A percentile compares a stretch with the other conserved stretches of the same genome.
Conservation (phyloP, 371 early-diverging fungal genomes). For the Mortierella sp. region DNA sequence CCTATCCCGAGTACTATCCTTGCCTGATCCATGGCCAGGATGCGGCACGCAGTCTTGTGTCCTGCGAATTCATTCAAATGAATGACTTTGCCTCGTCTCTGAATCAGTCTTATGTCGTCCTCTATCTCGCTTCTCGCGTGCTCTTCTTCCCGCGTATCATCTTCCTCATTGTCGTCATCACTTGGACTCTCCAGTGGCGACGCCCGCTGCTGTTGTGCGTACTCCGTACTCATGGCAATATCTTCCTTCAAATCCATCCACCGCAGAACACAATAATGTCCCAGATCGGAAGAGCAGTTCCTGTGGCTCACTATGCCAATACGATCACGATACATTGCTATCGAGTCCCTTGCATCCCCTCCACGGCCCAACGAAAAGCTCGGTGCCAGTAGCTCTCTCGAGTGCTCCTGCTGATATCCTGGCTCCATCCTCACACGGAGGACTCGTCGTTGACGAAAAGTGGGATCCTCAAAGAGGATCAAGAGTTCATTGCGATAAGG, state of each 20-base stretch:
- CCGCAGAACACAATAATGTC: conserved; percentile 36
- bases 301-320: conserved; percentile 42
- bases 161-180: conserved; percentile 6
- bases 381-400: conserved; percentile 8
- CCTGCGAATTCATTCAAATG: conserved; percentile 25
- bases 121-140: neutral
- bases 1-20: conserved; percentile 46
- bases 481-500: conserved; percentile 26
- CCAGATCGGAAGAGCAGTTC: conserved; percentile 26
- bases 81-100: conserved; percentile 18
- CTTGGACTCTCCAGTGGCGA: conserved; percentile 6
- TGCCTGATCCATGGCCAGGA: conserved; percentile 49
- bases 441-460: conserved; percentile 26
- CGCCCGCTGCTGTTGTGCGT: neutral
- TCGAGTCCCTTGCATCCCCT: conserved; percentile 42
- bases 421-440: conserved; percentile 17
- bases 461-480: conserved; percentile 37
- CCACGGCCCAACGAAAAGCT: conserved; percentile 36
- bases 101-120: neutral
- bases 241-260: conserved; percentile 24
- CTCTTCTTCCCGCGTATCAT: neutral
- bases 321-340: conserved; percentile 43
- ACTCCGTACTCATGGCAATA: conserved; percentile 22
- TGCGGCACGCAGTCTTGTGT: conserved; percentile 24
- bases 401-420: conserved; percentile 18